These are phyloP conservation scores for Suillus occidentalis DNA, from an alignment of 768 basidiomycete species.

Conservation along the genomic window DNA sequence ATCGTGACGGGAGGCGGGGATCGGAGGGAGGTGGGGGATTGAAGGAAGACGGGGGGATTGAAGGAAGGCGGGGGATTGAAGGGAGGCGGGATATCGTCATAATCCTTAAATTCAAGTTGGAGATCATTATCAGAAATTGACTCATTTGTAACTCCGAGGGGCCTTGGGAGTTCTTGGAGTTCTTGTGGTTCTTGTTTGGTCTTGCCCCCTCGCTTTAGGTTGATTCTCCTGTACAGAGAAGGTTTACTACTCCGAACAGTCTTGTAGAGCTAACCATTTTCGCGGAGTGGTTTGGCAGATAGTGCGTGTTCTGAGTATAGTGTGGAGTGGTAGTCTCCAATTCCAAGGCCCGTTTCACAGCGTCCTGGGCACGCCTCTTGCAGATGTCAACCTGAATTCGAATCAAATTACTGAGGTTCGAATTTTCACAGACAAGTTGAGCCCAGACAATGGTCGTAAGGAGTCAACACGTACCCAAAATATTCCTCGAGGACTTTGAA, in stretches of 20 bases:
- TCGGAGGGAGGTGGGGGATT: too few relatives aligned
- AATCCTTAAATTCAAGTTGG: too few relatives aligned
- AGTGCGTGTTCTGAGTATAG: conserved; percentile 38
- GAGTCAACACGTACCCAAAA: conserved; percentile 33
- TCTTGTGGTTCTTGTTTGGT: too few relatives aligned
- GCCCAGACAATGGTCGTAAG: neutral
- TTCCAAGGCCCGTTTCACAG: conserved; percentile 34
- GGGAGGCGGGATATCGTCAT: too few relatives aligned
- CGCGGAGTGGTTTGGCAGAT: conserved; percentile 21
- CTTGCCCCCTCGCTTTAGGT: too few relatives aligned
- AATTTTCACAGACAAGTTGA: neutral
- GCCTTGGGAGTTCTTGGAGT: too few relatives aligned
- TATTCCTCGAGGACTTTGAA: conserved; percentile 36
- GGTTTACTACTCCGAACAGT: conserved; percentile 10
- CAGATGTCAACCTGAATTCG: conserved; percentile 28
- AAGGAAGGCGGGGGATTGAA: too few relatives aligned
- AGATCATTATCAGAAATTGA: too few relatives aligned
- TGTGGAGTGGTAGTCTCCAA: conserved; percentile 41
- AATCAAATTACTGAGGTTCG: conserved; percentile 32
- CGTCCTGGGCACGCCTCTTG: conserved; percentile 20
- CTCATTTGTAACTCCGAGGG: too few relatives aligned
- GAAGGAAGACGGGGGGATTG: too few relatives aligned
- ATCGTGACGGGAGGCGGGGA: too few relatives aligned
- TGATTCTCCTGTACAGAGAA: conserved; percentile 46
- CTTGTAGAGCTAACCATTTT: conserved; percentile 29